Percentiles rank a stretch among this genome's conserved stretches.
phyloP scores from a whole-genome alignment of 352 stramenopile species.

The Phytophthora colocasiae region DNA sequence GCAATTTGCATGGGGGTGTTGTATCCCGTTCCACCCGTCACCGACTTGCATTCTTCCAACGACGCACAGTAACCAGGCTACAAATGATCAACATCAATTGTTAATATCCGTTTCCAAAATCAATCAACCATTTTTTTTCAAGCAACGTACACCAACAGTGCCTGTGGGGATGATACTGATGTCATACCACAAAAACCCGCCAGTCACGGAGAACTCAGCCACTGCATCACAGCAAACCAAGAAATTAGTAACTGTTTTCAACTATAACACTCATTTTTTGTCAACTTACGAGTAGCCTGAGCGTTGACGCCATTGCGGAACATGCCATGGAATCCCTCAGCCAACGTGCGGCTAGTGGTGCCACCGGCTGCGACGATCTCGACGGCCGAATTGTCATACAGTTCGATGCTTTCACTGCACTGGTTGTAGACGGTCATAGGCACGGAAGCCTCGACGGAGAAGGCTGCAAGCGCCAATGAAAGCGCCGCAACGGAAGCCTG shows the following conservation, averaged over 20 bases:
- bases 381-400: conserved; percentile 65
- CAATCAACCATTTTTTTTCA: conserved; percentile 3
- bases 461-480: conserved; percentile 31
- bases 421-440: conserved; percentile 63
- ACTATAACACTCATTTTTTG: not conserved
- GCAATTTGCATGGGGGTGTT: conserved; percentile 74
- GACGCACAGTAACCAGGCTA: conserved; percentile 57
- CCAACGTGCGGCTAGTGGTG: conserved; percentile 45
- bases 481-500: conserved; percentile 25
- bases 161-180: conserved; percentile 55
- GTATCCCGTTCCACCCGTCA: conserved; percentile 65
- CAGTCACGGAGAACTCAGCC: conserved; percentile 49
- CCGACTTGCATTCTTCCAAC: conserved; percentile 57
- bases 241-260: conserved; percentile 5
- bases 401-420: conserved; percentile 51
- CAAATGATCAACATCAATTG: conserved; percentile 1
- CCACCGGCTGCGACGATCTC: conserved; percentile 46
- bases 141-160: conserved; percentile 38
- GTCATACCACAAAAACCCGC: conserved; percentile 50
- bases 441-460: conserved; percentile 34
- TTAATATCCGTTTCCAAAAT: conserved; percentile 1
- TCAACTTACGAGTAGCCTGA: conserved; percentile 47
- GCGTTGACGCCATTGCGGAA: conserved; percentile 60
- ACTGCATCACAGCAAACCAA: conserved; percentile 33
- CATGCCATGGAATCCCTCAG: conserved; percentile 59